Base-by-base conservation (phyloP, 108 stramenopile genomes). In the Thalassiosira profunda region DNA sequence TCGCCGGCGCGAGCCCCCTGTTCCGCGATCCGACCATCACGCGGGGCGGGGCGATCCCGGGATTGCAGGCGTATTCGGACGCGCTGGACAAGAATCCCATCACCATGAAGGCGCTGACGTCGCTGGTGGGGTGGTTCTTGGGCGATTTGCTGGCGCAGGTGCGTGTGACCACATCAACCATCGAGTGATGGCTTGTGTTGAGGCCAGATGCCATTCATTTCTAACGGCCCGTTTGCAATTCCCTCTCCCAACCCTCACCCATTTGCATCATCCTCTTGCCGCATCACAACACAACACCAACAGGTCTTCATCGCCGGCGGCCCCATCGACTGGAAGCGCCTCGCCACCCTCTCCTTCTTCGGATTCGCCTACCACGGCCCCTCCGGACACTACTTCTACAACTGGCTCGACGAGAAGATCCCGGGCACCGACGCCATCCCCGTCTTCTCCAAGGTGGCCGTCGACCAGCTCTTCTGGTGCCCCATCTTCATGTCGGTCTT, bases 321-420 rank as follows among this genome's bases (percentile, higher is more conserved):
- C 38, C 88, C 95, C 40, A 87, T 97, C 68, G 96, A 98, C 84
- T 66, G 90, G 71, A 93, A 89, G 80, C 94, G 98, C 58, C 94
- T 97, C 82, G 84, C 89, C 65, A 97, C 82, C 67, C 89, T 98
- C 56, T 86, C 92, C 29, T 86, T 86, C 63, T 98, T 98, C 72
- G 98, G 98, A 60, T 88, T 97, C 79, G 82, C 98, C 44, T 96
- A 97, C 85, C 98, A 98, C 86, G 98, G 98, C 40, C 97, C 98
- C 35, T 96, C 96, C 47, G 98, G 98, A 49, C 98, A 98, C 84
- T 98, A 86, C 86, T 98, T 98, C 82, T 98, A 98, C 96, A 95
- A 96, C 84, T 96, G 94, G 88, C 84, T 98, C 34, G 98, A 98
- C 63, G 47, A 62, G 38, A 83, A 93, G 67, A 78, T 98, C 63